These are phyloP conservation scores for Talaromyces sp. DNA, from an alignment of 2,329 filamentous ascomycete genomes.

Conservation along the genomic window DNA sequence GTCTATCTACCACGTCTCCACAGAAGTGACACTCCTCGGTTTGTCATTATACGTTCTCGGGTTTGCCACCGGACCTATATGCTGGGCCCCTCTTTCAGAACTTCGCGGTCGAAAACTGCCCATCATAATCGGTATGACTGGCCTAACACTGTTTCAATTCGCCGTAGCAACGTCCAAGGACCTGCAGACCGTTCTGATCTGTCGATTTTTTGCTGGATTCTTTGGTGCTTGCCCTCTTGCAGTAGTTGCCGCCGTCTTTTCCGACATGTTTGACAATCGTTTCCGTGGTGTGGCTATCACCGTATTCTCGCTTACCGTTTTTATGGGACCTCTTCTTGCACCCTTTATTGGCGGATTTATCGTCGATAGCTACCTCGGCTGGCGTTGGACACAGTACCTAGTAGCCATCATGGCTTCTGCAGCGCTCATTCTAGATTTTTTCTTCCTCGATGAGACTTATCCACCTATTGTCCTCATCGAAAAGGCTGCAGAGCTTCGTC, in stretches of 20 bases:
- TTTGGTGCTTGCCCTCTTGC: constrained; percentile 54
- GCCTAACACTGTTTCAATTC: constrained; percentile 51
- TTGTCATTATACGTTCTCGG: constrained; percentile 45
- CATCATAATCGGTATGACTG: constrained; percentile 49
- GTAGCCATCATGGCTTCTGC: constrained; percentile 55
- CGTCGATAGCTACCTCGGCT: constrained; percentile 49
- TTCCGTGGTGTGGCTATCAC: constrained; percentile 46
- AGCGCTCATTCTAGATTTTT: constrained; percentile 46
- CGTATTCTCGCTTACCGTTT: constrained; percentile 52
- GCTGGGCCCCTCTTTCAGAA: constrained; percentile 55
- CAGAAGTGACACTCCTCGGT: constrained; percentile 39
- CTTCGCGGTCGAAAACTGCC: constrained; percentile 49
- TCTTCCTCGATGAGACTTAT: constrained; percentile 58
- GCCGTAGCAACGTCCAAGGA: constrained; percentile 50
- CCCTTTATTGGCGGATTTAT: constrained; percentile 57
- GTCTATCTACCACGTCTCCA: constrained; percentile 55
- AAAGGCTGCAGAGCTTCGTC: constrained; percentile 54
- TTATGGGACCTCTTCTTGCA: constrained; percentile 51
- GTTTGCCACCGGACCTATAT: constrained; percentile 47
- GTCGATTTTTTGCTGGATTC: constrained; percentile 52
- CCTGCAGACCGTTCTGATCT: constrained; percentile 52
- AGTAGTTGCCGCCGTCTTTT: constrained; percentile 54
- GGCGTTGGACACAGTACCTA: constrained; percentile 56
- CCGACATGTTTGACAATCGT: constrained; percentile 54
- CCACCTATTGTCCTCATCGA: constrained; percentile 56